Evolutionary conservation across 2,329 filamentous ascomycete species (phyloP).

Genomic region (Aspergillus nomiae): DNA sequence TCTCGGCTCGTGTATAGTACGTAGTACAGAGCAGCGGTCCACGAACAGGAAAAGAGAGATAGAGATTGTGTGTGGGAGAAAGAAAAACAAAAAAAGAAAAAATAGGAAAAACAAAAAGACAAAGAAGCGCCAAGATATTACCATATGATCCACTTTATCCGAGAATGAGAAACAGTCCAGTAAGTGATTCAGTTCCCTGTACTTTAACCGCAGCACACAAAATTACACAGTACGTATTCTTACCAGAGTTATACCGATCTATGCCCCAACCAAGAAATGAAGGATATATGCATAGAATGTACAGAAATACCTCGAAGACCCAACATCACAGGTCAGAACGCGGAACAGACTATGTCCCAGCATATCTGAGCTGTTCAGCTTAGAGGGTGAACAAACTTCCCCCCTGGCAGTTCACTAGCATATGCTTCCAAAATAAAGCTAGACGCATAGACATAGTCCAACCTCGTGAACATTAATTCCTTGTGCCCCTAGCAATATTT

Average conservation of each 20-base stretch:
- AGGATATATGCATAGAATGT: background rate
- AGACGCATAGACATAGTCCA: too few species aligned
- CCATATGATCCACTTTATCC: background rate
- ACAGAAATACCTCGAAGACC: constrained; percentile 18
- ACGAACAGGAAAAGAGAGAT: background rate
- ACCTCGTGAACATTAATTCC: too few species aligned
- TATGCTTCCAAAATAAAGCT: too few species aligned
- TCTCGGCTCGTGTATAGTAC: background rate
- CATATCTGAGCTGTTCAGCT: constrained; percentile 37
- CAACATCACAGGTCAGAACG: too few species aligned
- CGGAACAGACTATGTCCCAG: constrained; percentile 25
- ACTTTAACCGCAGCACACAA: background rate
- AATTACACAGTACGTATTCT: background rate
- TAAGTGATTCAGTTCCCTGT: background rate
- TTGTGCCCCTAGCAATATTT: too few species aligned
- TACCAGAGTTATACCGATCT: background rate
- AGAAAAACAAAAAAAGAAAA: background rate
- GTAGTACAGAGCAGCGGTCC: background rate
- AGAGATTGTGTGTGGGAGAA: too few species aligned
- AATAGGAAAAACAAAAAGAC: background rate
- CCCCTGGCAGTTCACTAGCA: constrained; percentile 61
- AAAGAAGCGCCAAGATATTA: background rate
- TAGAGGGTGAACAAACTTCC: constrained; percentile 58
- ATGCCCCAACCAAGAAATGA: background rate
- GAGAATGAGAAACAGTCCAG: background rate